Base-by-base conservation (phyloP, 2,329 filamentous ascomycete species). In the Penicillium sp. region DNA sequence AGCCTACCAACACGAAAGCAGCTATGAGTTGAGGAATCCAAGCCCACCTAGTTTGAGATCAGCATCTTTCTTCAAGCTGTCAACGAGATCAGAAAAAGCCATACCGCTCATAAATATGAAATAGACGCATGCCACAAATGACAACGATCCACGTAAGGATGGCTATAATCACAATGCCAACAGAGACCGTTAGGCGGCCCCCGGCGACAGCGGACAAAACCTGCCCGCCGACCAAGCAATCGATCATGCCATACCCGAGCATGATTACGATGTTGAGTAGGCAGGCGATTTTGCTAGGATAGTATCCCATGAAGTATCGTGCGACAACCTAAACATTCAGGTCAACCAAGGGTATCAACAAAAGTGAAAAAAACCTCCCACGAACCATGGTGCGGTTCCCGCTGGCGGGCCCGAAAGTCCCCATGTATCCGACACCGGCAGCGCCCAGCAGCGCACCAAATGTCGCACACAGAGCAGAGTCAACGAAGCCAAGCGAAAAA, bases 91-190 rank as follows among this genome's bases (percentile, higher is more conserved):
- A 11, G 13, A 11, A 31, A 36, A 13, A 27, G 14, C 58, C 64
- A 34, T 63, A 73, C 36, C 69, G 58, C 49, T 73, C 71, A 45
- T 72, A 75, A 27, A 63, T 59, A 40, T 74, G 71, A 46, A 75
- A 69, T 8, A 68, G 27, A 6, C 56, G 45, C 55, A 71, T 67
- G 3, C 69, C 69, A 52, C 70, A 68, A 2, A 61, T 40, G 3
- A 63, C 60, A 3, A 71, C 58, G 1, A 66, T 42, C 58, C 65
- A 64, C n/a, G 59, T 69, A 1, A 60, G 32, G 32, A 64, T 54
- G 9, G 66, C 66, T 5, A 62, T 57, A 24, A 71, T 62, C 32
- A 71, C 52, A 32, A 68, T 62, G 3, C 67, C 68, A 10, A 68
- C 65, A 24, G 63, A 53, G 21, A 71, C 63, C n/a, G 59, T 60